These are phyloP conservation scores for Meyerozyma athensensis DNA, from an alignment of 1,139 yeast species.

Conservation along the genomic window DNA sequence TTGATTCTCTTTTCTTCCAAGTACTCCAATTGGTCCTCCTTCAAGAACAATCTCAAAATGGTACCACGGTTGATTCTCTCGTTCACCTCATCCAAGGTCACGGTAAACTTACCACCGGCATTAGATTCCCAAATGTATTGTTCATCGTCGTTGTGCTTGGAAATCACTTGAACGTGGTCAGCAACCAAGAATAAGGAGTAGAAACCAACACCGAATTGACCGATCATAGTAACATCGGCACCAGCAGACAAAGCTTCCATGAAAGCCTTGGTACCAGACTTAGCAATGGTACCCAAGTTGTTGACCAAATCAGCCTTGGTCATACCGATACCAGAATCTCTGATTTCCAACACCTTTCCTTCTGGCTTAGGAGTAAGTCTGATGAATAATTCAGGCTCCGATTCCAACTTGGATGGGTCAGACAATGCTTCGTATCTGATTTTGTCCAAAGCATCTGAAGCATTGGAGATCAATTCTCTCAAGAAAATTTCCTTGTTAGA, in stretches of 20 bases:
- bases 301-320: slow-evolving; percentile 98
- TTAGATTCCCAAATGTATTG: slow-evolving; percentile 99
- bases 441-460: slow-evolving; percentile 94
- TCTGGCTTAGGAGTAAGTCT: slow-evolving; percentile 97
- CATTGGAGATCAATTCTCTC: slow-evolving; percentile 98
- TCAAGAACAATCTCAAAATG: slow-evolving; percentile 89
- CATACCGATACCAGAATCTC: slow-evolving; percentile 99
- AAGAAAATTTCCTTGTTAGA: slow-evolving; percentile 98
- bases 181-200: slow-evolving; percentile 99
- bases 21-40: slow-evolving; percentile 98
- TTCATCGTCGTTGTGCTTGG: slow-evolving; percentile 98
- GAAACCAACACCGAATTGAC: slow-evolving; percentile 99
- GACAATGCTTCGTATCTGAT: slow-evolving; percentile 95
- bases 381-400: slow-evolving; percentile 95
- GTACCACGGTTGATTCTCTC: slow-evolving; percentile 95
- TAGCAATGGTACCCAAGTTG: slow-evolving; percentile 99
- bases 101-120: slow-evolving; percentile 99
- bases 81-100: slow-evolving; percentile 82
- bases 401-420: slow-evolving; percentile 86
- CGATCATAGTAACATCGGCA: slow-evolving; percentile 99
- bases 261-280: slow-evolving; percentile 98
- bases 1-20: slow-evolving; percentile 99
- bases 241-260: slow-evolving; percentile 99
- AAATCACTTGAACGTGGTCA: slow-evolving; percentile 96
- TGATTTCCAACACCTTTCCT: slow-evolving; percentile 87